Evolutionary conservation across 148 eudicot species (phyloP).

Genomic region (Agrostemma githago): DNA sequence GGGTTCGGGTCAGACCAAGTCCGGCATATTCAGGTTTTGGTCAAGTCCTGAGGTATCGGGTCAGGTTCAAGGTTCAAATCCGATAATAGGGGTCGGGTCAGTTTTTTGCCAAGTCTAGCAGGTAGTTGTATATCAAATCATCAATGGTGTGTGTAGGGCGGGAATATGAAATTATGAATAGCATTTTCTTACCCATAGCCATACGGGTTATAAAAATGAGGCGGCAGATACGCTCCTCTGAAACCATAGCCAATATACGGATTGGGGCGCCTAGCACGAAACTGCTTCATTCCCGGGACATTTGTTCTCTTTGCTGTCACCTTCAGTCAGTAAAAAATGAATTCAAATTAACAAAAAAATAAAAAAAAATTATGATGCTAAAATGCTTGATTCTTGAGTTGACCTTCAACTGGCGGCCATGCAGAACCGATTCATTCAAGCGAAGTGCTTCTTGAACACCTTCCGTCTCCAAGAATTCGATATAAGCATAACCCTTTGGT

Average conservation of each 20-base stretch:
- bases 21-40: too few species aligned
- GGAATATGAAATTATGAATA: background rate
- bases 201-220: slow-evolving; percentile 66
- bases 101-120: too few species aligned
- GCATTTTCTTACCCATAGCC: slow-evolving; percentile 71
- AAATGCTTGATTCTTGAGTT: background rate
- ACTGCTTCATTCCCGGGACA: slow-evolving; percentile 94
- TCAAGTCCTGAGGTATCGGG: too few species aligned
- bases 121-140: background rate
- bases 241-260: slow-evolving; percentile 57
- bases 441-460: slow-evolving; percentile 78
- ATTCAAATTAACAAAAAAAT: background rate
- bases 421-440: slow-evolving; percentile 77
- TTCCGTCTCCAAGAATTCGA: slow-evolving; percentile 75
- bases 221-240: slow-evolving; percentile 69
- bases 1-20: too few species aligned
- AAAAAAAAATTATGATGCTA: background rate
- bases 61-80: too few species aligned
- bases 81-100: too few species aligned
- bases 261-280: slow-evolving; percentile 55
- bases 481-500: slow-evolving; percentile 90
- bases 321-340: slow-evolving; percentile 21
- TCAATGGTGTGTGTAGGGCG: background rate
- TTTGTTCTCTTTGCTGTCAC: slow-evolving; percentile 49
- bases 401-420: slow-evolving; percentile 89